phyloP scores from a whole-genome alignment of 2,329 filamentous ascomycete species.

The Fusarium sp. region DNA sequence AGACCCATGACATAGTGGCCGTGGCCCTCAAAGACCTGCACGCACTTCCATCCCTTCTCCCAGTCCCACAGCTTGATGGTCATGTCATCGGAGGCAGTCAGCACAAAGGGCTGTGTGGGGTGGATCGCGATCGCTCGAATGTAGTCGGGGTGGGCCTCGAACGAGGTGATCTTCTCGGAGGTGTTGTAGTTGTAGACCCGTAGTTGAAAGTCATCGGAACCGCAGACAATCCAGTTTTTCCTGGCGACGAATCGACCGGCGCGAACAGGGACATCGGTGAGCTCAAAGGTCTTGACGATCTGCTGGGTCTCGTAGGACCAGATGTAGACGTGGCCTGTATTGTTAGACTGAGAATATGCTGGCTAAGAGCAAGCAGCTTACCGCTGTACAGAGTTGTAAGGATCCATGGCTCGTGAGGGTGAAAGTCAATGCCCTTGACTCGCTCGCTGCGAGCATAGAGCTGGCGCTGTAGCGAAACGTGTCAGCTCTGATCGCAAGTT shows the following conservation, averaged over 20 bases:
- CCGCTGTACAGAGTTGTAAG: slow-evolving; percentile 97
- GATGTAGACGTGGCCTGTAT: slow-evolving; percentile 93
- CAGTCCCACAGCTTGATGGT: slow-evolving; percentile 99
- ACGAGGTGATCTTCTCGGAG: slow-evolving; percentile 96
- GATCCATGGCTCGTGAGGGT: slow-evolving; percentile 96
- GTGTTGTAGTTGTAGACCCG: slow-evolving; percentile 99
- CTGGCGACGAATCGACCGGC: slow-evolving; percentile 96
- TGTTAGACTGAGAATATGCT: slow-evolving; percentile 23
- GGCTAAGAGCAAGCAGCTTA: slow-evolving; percentile 60
- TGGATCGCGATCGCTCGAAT: slow-evolving; percentile 97
- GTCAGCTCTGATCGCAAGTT: slow-evolving; percentile 46
- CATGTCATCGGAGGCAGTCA: slow-evolving; percentile 98
- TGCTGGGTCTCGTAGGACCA: slow-evolving; percentile 98
- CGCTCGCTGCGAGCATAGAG: slow-evolving; percentile 87
- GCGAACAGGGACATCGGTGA: slow-evolving; percentile 97
- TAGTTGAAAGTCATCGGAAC: slow-evolving; percentile 90
- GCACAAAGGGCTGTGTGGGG: slow-evolving; percentile 93
- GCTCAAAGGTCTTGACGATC: slow-evolving; percentile 98
- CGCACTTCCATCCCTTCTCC: slow-evolving; percentile 98
- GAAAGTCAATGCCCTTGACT: slow-evolving; percentile 98
- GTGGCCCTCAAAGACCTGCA: slow-evolving; percentile 97
- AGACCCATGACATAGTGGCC: slow-evolving; percentile 97
- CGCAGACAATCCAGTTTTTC: slow-evolving; percentile 99
- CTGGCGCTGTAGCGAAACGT: slow-evolving; percentile 58
- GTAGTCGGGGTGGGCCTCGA: slow-evolving; percentile 98